A percentile compares a stretch with the other conserved stretches of the same genome.
Conservation (phyloP, 352 stramenopile genomes). For the Phytophthora pluvialis region DNA sequence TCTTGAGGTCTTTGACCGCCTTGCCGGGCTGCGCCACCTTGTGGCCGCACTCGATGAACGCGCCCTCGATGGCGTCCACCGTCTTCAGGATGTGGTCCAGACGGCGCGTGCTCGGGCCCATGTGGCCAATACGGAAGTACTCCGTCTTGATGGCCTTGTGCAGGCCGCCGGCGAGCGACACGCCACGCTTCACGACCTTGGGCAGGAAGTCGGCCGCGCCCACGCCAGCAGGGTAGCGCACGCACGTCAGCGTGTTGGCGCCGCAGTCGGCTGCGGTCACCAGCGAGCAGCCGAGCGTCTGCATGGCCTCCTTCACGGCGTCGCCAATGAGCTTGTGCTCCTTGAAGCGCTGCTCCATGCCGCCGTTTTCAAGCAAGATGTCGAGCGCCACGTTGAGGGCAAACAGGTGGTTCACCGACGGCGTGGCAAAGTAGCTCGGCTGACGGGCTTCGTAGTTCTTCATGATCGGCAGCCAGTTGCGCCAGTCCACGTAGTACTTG, state of each 20-base stretch:
- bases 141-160: conserved; percentile 87
- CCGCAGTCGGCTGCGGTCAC: conserved; percentile 57
- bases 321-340: conserved; percentile 68
- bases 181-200: conserved; percentile 72
- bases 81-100: conserved; percentile 82
- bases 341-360: conserved; percentile 79
- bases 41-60: conserved; percentile 77
- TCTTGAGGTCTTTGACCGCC: conserved; percentile 60
- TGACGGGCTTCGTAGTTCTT: conserved; percentile 84
- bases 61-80: conserved; percentile 71
- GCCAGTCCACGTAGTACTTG: conserved; percentile 84
- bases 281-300: conserved; percentile 62
- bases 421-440: conserved; percentile 80
- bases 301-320: conserved; percentile 74
- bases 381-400: conserved; percentile 70
- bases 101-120: conserved; percentile 77
- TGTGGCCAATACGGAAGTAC: conserved; percentile 88
- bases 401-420: conserved; percentile 82
- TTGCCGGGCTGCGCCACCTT: conserved; percentile 61
- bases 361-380: conserved; percentile 74
- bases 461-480: conserved; percentile 85
- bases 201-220: conserved; percentile 71
- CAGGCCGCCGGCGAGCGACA: conserved; percentile 75
- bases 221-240: conserved; percentile 75
- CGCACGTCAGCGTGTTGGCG: conserved; percentile 78